Base-by-base conservation (phyloP, 352 stramenopile genomes). In the Globisporangium yorkense region DNA sequence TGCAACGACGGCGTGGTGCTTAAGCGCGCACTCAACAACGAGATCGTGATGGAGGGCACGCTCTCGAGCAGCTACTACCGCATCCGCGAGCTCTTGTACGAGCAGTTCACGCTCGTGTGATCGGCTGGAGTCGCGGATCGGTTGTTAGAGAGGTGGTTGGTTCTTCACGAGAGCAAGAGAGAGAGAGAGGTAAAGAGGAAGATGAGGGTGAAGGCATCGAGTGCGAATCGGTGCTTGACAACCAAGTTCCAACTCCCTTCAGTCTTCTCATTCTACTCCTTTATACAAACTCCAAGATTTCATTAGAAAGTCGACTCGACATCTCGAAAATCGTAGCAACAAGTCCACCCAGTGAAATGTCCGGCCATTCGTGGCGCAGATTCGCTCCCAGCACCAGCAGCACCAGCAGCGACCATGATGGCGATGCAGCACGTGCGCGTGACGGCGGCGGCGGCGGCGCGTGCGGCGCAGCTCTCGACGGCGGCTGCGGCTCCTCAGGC, bases 1-100 rank as follows among this genome's bases (percentile, higher is more conserved):
- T 96, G 87, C 72, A 91, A 92, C 57, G 84, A 96, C 48, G 87
- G 87, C 29, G 84, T 94, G 43, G 87, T 92, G 57, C 83, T 94
- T 57, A 93, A 89, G 68, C 81, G 84, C 8, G 80, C 84, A 2
- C 62, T 87, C 65, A 92, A 94, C 70, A 94, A 96, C 57, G 84
- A 94, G 64, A 86, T 96, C 59, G 71, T 96, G 55, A 79, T 96
- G 44, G 87, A 96, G 67, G 87, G 87, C 37, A 67, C 80, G 51
- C 75, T 96, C 43, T 92, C 80, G 29, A 81, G 68, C 63, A 94
- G 84, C 68, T 96, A 94, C 69, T 96, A 92, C 63, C 80, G 84
- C 57, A 93, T 96, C 57, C 81, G 87, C 51, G 71, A 87, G 55
- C 70, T 96, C 54, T 67, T 96, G 15, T 94, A 96, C 62, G 80